Evolutionary conservation across 495 filamentous ascomycete genomes (phyloP).

Genomic region (Rostrohypoxylon terebratum): DNA sequence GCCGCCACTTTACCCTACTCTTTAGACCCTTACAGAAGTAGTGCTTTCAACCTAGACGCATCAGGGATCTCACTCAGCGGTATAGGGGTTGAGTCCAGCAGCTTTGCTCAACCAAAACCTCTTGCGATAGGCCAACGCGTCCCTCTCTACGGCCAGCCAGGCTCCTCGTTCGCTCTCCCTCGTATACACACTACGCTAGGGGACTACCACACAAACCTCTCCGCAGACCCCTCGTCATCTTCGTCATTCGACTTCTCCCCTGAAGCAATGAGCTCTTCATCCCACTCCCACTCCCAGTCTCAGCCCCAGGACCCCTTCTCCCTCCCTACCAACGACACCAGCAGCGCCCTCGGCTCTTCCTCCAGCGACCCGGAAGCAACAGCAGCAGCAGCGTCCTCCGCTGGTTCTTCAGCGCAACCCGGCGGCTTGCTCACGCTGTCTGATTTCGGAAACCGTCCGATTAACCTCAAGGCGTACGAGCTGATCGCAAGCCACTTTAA

Average conservation of each 20-base stretch:
- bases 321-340: not conserved
- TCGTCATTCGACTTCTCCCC: slow-evolving; percentile 30
- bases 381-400: no score
- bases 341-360: not conserved
- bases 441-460: slow-evolving; percentile 23
- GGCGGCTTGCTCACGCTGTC: slow-evolving; percentile 3
- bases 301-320: not conserved
- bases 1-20: slow-evolving; percentile 18
- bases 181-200: slow-evolving; percentile 28
- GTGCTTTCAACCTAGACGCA: not conserved
- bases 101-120: slow-evolving; percentile 6
- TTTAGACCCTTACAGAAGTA: slow-evolving; percentile 14
- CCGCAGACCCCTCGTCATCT: slow-evolving; percentile 9
- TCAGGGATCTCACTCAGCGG: slow-evolving; percentile 3
- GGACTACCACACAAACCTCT: slow-evolving; percentile 26
- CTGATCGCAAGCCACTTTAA: slow-evolving; percentile 37
- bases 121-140: slow-evolving; percentile 28
- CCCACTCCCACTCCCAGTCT: not conserved
- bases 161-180: slow-evolving; percentile 22
- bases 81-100: slow-evolving; percentile 2
- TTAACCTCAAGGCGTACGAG: slow-evolving; percentile 41
- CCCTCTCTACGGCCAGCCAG: slow-evolving; percentile 28
- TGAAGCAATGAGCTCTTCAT: slow-evolving; percentile 13
- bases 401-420: not conserved
- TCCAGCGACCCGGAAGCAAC: not conserved